phyloP scores from a whole-genome alignment of 2,329 filamentous ascomycete genomes.

The Ceratocystiopsis sp. region DNA sequence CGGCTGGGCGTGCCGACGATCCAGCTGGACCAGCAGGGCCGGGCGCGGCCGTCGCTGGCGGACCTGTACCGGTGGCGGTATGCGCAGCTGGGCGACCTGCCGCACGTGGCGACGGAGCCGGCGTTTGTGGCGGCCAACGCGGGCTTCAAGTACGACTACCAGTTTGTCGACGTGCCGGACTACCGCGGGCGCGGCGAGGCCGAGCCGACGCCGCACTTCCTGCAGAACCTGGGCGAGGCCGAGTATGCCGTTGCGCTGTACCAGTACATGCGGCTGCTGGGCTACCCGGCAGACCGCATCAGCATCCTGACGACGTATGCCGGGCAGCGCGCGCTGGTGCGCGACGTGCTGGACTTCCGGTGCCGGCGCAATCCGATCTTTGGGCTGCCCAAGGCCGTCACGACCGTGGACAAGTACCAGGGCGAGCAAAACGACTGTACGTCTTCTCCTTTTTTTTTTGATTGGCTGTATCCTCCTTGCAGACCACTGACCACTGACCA shows the following conservation, averaged over 20 bases:
- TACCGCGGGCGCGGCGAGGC: conserved; percentile 82
- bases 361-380: conserved; percentile 75
- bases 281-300: conserved; percentile 71
- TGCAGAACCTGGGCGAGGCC: conserved; percentile 91
- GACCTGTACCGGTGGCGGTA: conserved; percentile 92
- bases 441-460: conserved; percentile 18
- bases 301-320: conserved; percentile 88
- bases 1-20: conserved; percentile 85
- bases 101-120: conserved; percentile 46
- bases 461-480: background rate
- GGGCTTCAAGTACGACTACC: conserved; percentile 84
- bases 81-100: conserved; percentile 58
- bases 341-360: conserved; percentile 67
- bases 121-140: conserved; percentile 76
- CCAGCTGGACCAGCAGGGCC: conserved; percentile 82
- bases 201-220: conserved; percentile 83
- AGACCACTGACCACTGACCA: background rate
- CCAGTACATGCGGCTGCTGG: conserved; percentile 93
- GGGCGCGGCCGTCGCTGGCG: conserved; percentile 73
- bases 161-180: conserved; percentile 89
- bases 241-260: conserved; percentile 93
- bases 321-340: conserved; percentile 75
- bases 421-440: conserved; percentile 97
- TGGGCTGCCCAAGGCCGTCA: conserved; percentile 74
- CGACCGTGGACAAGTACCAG: conserved; percentile 96